phyloP scores from a whole-genome alignment of 176 grass and related monocot species.

The Oryza glumipatula region DNA sequence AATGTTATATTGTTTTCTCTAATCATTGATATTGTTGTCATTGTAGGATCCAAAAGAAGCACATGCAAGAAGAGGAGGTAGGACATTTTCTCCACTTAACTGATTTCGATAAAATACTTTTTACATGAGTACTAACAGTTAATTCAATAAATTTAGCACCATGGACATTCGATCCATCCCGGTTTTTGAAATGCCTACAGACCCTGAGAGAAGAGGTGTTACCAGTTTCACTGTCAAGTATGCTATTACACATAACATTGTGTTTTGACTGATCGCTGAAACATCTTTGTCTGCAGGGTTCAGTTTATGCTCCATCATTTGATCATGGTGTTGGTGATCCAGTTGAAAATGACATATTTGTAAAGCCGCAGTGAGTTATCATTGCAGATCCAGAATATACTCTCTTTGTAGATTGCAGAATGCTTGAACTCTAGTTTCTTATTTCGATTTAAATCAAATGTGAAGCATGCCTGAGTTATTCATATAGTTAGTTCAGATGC shows the following conservation, averaged over 20 bases:
- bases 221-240: conserved; percentile 21
- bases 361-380: conserved; percentile 61
- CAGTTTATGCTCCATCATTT: conserved; percentile 92
- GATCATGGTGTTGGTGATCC: conserved; percentile 96
- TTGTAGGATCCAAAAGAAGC: conserved; percentile 92
- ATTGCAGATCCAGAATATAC: background rate
- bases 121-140: conserved; percentile 34
- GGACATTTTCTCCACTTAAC: conserved; percentile 25
- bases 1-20: conserved; percentile 13
- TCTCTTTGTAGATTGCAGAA: background rate
- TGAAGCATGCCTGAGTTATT: background rate
- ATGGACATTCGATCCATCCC: conserved; percentile 81
- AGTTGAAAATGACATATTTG: conserved; percentile 87
- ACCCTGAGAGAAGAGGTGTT: conserved; percentile 76
- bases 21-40: conserved; percentile 27
- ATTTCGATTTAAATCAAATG: background rate
- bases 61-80: conserved; percentile 98
- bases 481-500: background rate
- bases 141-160: conserved; percentile 60
- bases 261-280: conserved; percentile 18
- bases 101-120: conserved; percentile 27
- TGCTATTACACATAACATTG: background rate
- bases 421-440: background rate
- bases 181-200: conserved; percentile 77
- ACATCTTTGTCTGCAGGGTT: conserved; percentile 58